phyloP scores from a whole-genome alignment of 768 basidiomycete species.

The Hericium erinaceus region DNA sequence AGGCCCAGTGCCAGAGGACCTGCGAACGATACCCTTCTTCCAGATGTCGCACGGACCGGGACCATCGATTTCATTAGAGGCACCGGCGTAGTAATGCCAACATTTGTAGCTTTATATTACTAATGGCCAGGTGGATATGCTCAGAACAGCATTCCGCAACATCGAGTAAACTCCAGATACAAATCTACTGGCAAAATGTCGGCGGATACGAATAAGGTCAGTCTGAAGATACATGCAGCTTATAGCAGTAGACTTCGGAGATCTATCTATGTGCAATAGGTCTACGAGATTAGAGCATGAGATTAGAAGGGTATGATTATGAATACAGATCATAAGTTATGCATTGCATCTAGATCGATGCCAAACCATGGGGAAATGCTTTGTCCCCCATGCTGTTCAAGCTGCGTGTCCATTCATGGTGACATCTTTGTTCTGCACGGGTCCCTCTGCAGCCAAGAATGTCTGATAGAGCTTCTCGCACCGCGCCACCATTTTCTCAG shows the following conservation, averaged over 20 bases:
- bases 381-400: background rate
- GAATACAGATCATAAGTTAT: too few relatives aligned
- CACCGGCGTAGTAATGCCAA: background rate
- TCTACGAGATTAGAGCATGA: too few relatives aligned
- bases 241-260: too few relatives aligned
- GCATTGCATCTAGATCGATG: background rate
- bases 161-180: too few relatives aligned
- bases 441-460: slow-evolving; percentile 25
- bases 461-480: slow-evolving; percentile 46
- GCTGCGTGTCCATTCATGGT: background rate
- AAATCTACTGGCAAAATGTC: too few relatives aligned
- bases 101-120: background rate
- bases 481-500: slow-evolving; percentile 37
- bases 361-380: background rate
- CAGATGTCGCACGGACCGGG: slow-evolving; percentile 27
- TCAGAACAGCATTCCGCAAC: too few relatives aligned
- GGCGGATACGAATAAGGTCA: background rate
- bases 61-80: slow-evolving; percentile 24
- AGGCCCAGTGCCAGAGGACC: slow-evolving; percentile 51
- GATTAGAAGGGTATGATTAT: too few relatives aligned
- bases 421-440: background rate
- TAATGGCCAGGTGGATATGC: too few relatives aligned
- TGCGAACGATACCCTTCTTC: slow-evolving; percentile 73
- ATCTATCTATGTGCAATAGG: too few relatives aligned
- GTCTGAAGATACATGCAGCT: background rate